A percentile compares a stretch with the other conserved stretches of the same genome.
Evolutionary conservation across 176 grass and related monocot genomes (phyloP).

Genomic region (Hordeum marinum): DNA sequence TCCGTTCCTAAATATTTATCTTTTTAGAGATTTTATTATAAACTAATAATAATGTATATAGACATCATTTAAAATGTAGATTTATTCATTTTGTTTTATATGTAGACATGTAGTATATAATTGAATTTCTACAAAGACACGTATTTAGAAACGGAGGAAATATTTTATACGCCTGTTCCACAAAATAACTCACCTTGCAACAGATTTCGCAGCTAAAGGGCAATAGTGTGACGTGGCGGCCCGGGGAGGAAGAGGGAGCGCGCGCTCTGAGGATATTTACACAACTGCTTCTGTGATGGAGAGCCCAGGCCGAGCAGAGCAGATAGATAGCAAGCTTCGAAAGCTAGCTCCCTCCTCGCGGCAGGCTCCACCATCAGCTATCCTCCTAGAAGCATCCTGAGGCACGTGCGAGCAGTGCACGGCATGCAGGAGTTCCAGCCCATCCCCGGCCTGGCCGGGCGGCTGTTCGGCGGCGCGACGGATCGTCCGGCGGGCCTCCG

Average conservation of each 20-base stretch:
- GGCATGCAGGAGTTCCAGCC: slow-evolving; percentile 48
- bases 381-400: slow-evolving; percentile 18
- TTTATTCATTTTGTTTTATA: too few relatives aligned
- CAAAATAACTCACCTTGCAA: background rate
- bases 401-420: background rate
- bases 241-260: too few relatives aligned
- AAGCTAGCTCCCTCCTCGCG: background rate
- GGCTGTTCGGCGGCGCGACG: background rate
- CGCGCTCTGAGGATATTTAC: background rate
- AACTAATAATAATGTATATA: too few relatives aligned
- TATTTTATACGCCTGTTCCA: too few relatives aligned
- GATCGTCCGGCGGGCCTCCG: background rate
- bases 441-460: slow-evolving; percentile 7
- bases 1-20: too few relatives aligned
- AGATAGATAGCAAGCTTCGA: background rate
- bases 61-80: too few relatives aligned
- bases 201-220: background rate
- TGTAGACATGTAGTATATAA: too few relatives aligned
- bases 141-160: too few relatives aligned
- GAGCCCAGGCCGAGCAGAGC: background rate
- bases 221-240: background rate
- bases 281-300: background rate
- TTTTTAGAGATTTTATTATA: too few relatives aligned
- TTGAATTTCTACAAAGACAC: too few relatives aligned
- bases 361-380: background rate